Evolutionary conservation across 768 basidiomycete species (phyloP), one percentile per base, ranked within the genome.

Genomic region (Favolaschia claudopus): DNA sequence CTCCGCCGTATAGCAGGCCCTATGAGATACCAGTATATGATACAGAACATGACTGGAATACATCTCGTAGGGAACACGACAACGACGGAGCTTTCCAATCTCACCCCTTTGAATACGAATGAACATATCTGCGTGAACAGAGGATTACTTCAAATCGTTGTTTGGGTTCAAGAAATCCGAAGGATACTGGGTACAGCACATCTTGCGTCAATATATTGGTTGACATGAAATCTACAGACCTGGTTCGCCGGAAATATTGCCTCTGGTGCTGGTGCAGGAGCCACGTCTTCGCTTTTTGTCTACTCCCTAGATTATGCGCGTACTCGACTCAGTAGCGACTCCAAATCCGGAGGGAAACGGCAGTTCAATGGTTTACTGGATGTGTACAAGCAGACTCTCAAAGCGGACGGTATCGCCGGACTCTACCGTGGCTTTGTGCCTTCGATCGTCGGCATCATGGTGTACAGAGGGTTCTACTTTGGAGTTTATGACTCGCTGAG

Each of bases 221-320:
- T 2, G 37, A 40, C 19, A 59, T 22, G 17, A n/a, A 3, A n/a
- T 25, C 8, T 7, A 2, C 36, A 63, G 63, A 57, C 55, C 32
- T 93, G 91, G 91, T 91, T 93, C 73, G 87, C 74, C 71, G 92
- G 92, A 66, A 94, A 93, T 76, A 85, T 93, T 52, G 87, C 87
- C 38, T 89, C 89, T 60, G 92, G 92, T 86, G 92, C 86, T 83
- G 90, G 87, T 60, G 92, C 92, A 67, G 92, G 92, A 81, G 92
- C 92, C 54, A 86, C 92, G 5, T 93, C 91, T 25, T 80, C 91
- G 51, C 86, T 94, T 69, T 94, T 94, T 70, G 92, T 93, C 71
- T 94, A 94, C 83, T 93, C 92, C 27, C 85, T 93, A 66, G 92
- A 93, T 70, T 94, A 91, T 73, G 92, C 92, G 60, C 89, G 92